A percentile compares a stretch with the other conserved stretches of the same genome.
Conservation (phyloP, 257 asterid species). For the Jaltomata sinuosa region DNA sequence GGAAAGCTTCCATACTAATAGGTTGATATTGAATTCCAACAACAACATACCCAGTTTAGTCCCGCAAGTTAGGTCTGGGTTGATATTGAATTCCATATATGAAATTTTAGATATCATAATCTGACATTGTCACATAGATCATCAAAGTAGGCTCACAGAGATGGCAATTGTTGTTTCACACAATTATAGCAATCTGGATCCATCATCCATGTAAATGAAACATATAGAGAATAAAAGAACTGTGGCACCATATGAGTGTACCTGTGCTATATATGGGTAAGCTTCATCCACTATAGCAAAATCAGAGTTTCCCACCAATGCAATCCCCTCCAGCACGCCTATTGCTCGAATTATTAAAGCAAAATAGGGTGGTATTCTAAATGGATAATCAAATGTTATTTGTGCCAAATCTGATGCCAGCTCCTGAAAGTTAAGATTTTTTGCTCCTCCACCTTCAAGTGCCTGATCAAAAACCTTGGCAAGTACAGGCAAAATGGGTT, state of each 20-base stretch:
- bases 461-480: constrained; percentile 99
- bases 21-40: too few species aligned
- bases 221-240: neutral
- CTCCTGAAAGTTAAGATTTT: constrained; percentile 92
- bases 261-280: constrained; percentile 98
- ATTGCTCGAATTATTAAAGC: constrained; percentile 98
- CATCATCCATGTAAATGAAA: neutral
- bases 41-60: too few species aligned
- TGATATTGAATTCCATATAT: too few species aligned
- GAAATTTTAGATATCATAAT: too few species aligned
- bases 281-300: constrained; percentile 99
- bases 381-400: constrained; percentile 95
- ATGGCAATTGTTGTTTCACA: neutral
- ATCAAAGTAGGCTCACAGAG: neutral
- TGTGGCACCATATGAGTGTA: constrained; percentile 10
- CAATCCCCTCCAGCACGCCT: constrained; percentile 98
- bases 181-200: neutral
- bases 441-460: constrained; percentile 99
- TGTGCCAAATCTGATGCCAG: constrained; percentile 97
- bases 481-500: constrained; percentile 92
- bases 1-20: too few species aligned
- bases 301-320: constrained; percentile 94
- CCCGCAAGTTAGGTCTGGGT: too few species aligned
- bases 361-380: constrained; percentile 94
- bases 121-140: neutral